phyloP scores from a whole-genome alignment of 2,329 filamentous ascomycete genomes.

The Dactylonectria estremocensis region DNA sequence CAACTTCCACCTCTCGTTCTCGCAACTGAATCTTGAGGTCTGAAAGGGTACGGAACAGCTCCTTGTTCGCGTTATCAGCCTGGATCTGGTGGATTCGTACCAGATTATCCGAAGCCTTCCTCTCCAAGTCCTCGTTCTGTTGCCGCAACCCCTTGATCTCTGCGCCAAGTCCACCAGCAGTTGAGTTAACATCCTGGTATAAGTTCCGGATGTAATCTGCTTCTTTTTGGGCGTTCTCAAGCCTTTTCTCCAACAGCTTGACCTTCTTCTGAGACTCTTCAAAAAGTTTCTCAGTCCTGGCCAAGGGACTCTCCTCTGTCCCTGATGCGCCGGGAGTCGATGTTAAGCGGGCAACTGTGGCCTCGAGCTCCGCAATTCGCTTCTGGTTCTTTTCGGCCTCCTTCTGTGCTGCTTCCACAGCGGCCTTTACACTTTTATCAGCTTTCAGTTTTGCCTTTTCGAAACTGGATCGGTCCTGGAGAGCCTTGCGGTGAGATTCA shows the following conservation, averaged over 20 bases:
- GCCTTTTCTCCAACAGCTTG: constrained; percentile 58
- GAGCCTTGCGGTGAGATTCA: constrained; percentile 62
- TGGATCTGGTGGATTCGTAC: constrained; percentile 65
- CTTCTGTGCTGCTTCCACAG: constrained; percentile 46
- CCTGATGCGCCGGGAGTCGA: constrained; percentile 39
- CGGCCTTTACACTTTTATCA: constrained; percentile 49
- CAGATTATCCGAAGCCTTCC: constrained; percentile 62
- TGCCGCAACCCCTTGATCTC: constrained; percentile 64
- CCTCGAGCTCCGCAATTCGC: constrained; percentile 57
- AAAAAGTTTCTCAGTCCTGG: constrained; percentile 51
- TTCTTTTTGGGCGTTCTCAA: constrained; percentile 62
- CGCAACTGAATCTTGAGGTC: constrained; percentile 60
- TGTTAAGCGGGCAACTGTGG: constrained; percentile 50
- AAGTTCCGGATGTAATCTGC: constrained; percentile 70
- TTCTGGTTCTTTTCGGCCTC: constrained; percentile 57
- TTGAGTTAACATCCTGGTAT: constrained; percentile 72
- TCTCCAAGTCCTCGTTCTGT: constrained; percentile 58
- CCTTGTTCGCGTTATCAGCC: constrained; percentile 52
- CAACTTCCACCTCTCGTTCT: constrained; percentile 69
- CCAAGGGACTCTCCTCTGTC: constrained; percentile 46
- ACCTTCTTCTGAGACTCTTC: constrained; percentile 57
- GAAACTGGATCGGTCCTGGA: constrained; percentile 65
- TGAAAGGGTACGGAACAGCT: constrained; percentile 56
- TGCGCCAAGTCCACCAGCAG: constrained; percentile 59
- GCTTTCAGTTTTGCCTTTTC: constrained; percentile 63